These are phyloP conservation scores for Trichoderma gamsii DNA, from an alignment of 495 filamentous ascomycete genomes.

Conservation along the genomic window DNA sequence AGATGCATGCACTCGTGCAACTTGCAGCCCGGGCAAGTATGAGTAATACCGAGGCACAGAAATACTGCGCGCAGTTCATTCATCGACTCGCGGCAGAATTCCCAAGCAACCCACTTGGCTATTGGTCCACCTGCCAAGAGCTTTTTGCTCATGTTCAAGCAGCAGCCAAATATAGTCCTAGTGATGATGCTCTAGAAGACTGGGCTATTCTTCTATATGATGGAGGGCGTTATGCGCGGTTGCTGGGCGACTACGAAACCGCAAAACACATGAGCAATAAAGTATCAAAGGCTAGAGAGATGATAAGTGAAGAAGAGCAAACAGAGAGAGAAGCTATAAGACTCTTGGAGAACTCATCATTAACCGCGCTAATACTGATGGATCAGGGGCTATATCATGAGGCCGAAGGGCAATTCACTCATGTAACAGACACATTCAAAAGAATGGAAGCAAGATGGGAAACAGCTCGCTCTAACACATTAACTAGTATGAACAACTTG, in stretches of 20 bases:
- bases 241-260: slow-evolving; percentile 29
- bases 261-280: slow-evolving; percentile 26
- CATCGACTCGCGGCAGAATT: slow-evolving; percentile 27
- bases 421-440: slow-evolving; percentile 26
- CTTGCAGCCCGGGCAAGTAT: slow-evolving; percentile 39
- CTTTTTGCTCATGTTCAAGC: slow-evolving; percentile 36
- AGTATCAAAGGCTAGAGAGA: slow-evolving; percentile 26
- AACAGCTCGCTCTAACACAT: slow-evolving; percentile 30
- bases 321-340: slow-evolving; percentile 22
- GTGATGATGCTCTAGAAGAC: slow-evolving; percentile 17
- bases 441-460: slow-evolving; percentile 23
- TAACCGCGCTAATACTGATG: slow-evolving; percentile 23
- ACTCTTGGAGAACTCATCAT: slow-evolving; percentile 21
- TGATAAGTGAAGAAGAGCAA: slow-evolving; percentile 13
- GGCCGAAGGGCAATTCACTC: slow-evolving; percentile 28
- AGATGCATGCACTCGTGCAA: slow-evolving; percentile 42
- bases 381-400: slow-evolving; percentile 30
- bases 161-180: slow-evolving; percentile 21
- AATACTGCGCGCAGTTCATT: slow-evolving; percentile 31
- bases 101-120: slow-evolving; percentile 31
- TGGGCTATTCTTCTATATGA: slow-evolving; percentile 16
- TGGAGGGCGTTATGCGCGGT: not conserved
- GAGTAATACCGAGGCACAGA: slow-evolving; percentile 21
- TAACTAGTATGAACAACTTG: slow-evolving; percentile 20
- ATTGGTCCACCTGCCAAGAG: slow-evolving; percentile 30